Conservation (phyloP, 169 alveolate genomes). For the Eimeria sp. region DNA sequence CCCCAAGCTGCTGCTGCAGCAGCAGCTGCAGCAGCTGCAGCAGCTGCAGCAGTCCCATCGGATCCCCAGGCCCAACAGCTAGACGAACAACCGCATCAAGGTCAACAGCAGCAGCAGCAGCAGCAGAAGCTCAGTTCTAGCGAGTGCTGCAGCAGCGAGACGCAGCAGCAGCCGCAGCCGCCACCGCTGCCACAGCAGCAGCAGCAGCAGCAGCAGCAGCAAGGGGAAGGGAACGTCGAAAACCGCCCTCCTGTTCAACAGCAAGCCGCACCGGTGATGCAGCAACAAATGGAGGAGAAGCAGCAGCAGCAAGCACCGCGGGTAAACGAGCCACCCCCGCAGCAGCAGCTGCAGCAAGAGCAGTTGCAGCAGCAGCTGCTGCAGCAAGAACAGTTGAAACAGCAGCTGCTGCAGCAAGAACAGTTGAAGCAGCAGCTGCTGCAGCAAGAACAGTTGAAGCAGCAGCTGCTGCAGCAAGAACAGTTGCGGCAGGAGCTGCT, state of each 20-base stretch:
- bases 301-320: slow-evolving; percentile 11
- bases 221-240: neutral
- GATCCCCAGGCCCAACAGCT: neutral
- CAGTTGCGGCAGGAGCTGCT: neutral
- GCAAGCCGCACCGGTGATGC: neutral
- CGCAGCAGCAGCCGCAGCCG: neutral
- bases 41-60: slow-evolving; percentile 10
- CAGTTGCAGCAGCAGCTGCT: neutral
- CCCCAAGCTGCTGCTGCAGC: neutral
- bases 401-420: neutral
- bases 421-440: too few relatives aligned
- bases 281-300: neutral
- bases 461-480: slow-evolving; percentile 3
- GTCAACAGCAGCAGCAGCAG: slow-evolving; percentile 3
- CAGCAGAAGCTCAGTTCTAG: too few relatives aligned
- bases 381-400: neutral
- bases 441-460: neutral
- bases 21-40: neutral
- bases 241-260: neutral
- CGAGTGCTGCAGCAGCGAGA: too few relatives aligned
- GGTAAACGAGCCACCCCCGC: neutral
- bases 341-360: slow-evolving; percentile 2
- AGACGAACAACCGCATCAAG: neutral
- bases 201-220: slow-evolving; percentile 10
- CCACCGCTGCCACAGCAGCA: neutral